These are phyloP conservation scores for Calocera cornea DNA, from an alignment of 768 basidiomycete species.

Conservation along the genomic window DNA sequence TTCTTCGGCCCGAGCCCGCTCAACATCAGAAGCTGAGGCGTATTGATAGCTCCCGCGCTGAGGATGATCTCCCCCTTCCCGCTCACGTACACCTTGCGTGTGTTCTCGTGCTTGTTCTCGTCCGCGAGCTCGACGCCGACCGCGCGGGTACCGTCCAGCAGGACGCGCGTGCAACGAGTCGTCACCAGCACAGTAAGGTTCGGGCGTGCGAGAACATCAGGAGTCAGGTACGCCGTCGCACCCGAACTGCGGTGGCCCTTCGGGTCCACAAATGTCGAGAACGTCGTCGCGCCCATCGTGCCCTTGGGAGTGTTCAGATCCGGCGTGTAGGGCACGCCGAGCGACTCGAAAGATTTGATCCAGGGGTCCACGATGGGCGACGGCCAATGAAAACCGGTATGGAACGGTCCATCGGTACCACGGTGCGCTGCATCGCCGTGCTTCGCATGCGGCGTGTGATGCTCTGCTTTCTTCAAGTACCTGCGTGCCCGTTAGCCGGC, in stretches of 20 bases:
- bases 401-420: conserved; percentile 43
- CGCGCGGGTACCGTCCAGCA: background rate
- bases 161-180: background rate
- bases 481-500: background rate
- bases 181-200: conserved; percentile 17
- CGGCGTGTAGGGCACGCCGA: conserved; percentile 38
- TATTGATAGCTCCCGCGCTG: conserved; percentile 16
- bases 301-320: conserved; percentile 48
- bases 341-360: too few species aligned
- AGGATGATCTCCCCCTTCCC: conserved; percentile 17
- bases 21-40: conserved; percentile 18
- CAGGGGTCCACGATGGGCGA: too few species aligned
- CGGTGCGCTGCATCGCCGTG: conserved; percentile 30
- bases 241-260: conserved; percentile 17
- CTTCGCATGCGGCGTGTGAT: background rate
- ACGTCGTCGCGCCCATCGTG: conserved; percentile 48
- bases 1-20: conserved; percentile 15
- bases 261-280: conserved; percentile 20
- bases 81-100: background rate
- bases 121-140: background rate
- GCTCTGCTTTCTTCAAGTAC: background rate
- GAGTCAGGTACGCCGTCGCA: conserved; percentile 20
- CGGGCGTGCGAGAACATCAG: conserved; percentile 15
- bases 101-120: background rate
- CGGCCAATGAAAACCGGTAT: background rate